Percentiles rank a stretch among this genome's conserved stretches.
Evolutionary conservation across 345 rosid species (phyloP).

Genomic region (Pistacia atlantica): DNA sequence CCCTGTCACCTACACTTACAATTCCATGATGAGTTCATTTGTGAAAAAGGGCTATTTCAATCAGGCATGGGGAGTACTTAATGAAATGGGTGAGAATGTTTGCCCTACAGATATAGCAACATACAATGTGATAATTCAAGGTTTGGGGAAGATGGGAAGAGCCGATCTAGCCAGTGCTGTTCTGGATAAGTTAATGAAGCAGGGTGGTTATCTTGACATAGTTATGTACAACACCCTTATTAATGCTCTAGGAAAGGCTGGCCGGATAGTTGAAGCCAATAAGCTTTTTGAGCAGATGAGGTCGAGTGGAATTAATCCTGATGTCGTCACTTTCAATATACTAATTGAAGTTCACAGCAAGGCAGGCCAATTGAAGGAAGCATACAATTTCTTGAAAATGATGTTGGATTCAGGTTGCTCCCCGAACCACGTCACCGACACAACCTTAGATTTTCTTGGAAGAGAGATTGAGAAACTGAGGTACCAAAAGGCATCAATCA

Average conservation of each 20-base stretch:
- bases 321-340: constrained; percentile 81
- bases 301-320: constrained; percentile 66
- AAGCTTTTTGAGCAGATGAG: constrained; percentile 79
- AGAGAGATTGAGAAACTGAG: constrained; percentile 75
- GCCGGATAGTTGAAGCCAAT: constrained; percentile 68
- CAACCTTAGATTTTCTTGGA: constrained; percentile 75
- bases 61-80: constrained; percentile 67
- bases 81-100: constrained; percentile 69
- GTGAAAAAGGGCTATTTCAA: constrained; percentile 79
- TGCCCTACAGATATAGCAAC: constrained; percentile 77
- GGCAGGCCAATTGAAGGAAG: constrained; percentile 75
- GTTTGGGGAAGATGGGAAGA: constrained; percentile 84
- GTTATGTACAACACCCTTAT: constrained; percentile 93
- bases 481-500: constrained; percentile 65
- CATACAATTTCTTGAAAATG: constrained; percentile 65
- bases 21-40: constrained; percentile 85
- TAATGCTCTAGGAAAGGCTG: constrained; percentile 81
- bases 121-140: constrained; percentile 83
- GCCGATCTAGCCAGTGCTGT: constrained; percentile 77
- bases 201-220: constrained; percentile 87
- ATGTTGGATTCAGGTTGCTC: constrained; percentile 79
- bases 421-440: constrained; percentile 85
- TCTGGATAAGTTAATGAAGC: constrained; percentile 64
- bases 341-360: constrained; percentile 87
- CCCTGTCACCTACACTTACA: constrained; percentile 73